Percentiles rank a stretch among this genome's conserved stretches.
Evolutionary conservation across 2,329 filamentous ascomycete genomes (phyloP).

Genomic region (Alternaria ventricosa): DNA sequence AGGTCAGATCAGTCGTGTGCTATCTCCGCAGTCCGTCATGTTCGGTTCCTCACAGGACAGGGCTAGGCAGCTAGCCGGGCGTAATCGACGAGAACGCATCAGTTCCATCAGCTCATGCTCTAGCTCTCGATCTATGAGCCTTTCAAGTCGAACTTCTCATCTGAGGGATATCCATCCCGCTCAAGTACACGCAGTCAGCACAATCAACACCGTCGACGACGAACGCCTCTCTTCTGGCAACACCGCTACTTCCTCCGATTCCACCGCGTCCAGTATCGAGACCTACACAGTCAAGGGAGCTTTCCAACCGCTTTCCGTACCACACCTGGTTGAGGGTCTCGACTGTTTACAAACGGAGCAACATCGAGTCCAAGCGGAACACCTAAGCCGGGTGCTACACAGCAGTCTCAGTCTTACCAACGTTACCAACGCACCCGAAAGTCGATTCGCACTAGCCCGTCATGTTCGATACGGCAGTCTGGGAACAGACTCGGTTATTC

Average conservation of each 20-base stretch:
- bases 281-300: background rate
- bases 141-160: constrained; percentile 19
- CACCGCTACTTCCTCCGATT: background rate
- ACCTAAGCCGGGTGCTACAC: constrained; percentile 34
- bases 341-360: constrained; percentile 14
- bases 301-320: background rate
- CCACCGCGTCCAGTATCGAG: background rate
- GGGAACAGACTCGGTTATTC: constrained; percentile 6
- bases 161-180: background rate
- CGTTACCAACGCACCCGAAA: background rate
- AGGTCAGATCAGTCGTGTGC: constrained; percentile 8
- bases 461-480: constrained; percentile 13
- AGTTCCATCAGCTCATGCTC: constrained; percentile 26
- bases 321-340: constrained; percentile 4
- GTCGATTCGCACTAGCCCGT: constrained; percentile 2
- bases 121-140: constrained; percentile 21
- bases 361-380: constrained; percentile 29
- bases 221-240: background rate
- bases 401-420: constrained; percentile 10
- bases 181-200: background rate
- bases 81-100: constrained; percentile 35
- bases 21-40: constrained; percentile 23
- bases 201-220: background rate
- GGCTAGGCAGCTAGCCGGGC: constrained; percentile 44
- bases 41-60: constrained; percentile 45